Evolutionary conservation across 495 filamentous ascomycete species (phyloP).

Genomic region (Daldinia vernicosa): DNA sequence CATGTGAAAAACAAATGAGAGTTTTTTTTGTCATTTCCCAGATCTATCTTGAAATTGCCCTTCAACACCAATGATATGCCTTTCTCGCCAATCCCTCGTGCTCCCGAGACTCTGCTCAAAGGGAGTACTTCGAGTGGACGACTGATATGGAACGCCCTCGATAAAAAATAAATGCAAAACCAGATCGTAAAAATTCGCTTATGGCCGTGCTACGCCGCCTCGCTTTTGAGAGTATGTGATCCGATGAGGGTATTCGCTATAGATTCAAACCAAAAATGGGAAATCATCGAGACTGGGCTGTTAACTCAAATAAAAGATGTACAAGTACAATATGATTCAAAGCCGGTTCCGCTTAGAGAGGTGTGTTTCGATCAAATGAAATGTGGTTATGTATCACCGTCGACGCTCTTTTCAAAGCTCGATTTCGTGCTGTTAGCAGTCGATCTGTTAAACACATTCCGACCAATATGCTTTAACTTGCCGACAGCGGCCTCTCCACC

Average conservation of each 20-base stretch:
- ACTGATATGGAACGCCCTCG: constrained; percentile 31
- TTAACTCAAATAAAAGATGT: constrained; percentile 35
- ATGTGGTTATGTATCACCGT: constrained; percentile 38
- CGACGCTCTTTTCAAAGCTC: constrained; percentile 54
- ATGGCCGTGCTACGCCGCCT: constrained; percentile 35
- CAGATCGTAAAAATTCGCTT: constrained; percentile 37
- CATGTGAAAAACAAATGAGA: constrained; percentile 32
- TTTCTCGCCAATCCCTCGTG: constrained; percentile 23
- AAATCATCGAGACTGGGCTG: constrained; percentile 37
- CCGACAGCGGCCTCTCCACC: constrained; percentile 49
- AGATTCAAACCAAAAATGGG: constrained; percentile 32
- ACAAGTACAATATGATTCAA: constrained; percentile 35
- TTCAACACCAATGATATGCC: constrained; percentile 48
- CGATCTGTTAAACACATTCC: constrained; percentile 58
- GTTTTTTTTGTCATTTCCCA: constrained; percentile 46
- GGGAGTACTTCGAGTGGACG: constrained; percentile 12
- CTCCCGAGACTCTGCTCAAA: constrained; percentile 25
- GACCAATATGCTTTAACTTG: constrained; percentile 59
- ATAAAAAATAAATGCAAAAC: constrained; percentile 32
- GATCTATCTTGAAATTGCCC: constrained; percentile 43
- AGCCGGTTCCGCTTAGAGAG: not conserved
- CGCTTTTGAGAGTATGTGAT: constrained; percentile 38
- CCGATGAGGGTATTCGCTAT: constrained; percentile 42
- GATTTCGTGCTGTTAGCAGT: constrained; percentile 54
- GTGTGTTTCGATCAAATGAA: constrained; percentile 22